phyloP scores from a whole-genome alignment of 305 asterid genomes.

The Fraxinus albicans region DNA sequence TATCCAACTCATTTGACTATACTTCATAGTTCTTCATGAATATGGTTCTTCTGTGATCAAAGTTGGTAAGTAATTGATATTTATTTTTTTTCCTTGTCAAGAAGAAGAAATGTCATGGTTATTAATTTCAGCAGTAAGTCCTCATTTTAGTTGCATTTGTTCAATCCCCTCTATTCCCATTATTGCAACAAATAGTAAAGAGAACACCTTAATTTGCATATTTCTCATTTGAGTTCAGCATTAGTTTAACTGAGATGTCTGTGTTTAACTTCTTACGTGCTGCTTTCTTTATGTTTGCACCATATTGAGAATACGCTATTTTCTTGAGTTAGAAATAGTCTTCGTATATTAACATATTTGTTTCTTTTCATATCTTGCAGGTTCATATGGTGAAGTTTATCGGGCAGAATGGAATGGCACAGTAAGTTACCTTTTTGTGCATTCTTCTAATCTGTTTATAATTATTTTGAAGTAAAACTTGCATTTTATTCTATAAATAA shows the following conservation, averaged over 20 bases:
- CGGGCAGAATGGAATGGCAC: slow-evolving; percentile 97
- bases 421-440: slow-evolving; percentile 43
- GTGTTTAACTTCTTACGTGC: background rate
- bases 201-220: background rate
- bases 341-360: slow-evolving; percentile 16
- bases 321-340: background rate
- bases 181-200: background rate
- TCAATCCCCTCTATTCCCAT: background rate
- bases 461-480: slow-evolving; percentile 6
- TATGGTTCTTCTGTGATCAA: background rate
- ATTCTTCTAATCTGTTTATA: slow-evolving; percentile 18
- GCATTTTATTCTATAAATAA: background rate
- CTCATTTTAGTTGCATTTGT: background rate
- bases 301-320: background rate
- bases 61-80: background rate
- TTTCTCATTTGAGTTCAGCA: background rate
- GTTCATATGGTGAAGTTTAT: slow-evolving; percentile 97
- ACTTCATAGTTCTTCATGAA: background rate
- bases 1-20: background rate
- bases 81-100: background rate
- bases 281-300: slow-evolving; percentile 9
- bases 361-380: slow-evolving; percentile 45
- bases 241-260: background rate
- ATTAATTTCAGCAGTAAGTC: background rate
- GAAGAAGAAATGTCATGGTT: background rate